These are phyloP conservation scores for Quercus lobata DNA, from an alignment of 331 rosid species.

Conservation along the genomic window DNA sequence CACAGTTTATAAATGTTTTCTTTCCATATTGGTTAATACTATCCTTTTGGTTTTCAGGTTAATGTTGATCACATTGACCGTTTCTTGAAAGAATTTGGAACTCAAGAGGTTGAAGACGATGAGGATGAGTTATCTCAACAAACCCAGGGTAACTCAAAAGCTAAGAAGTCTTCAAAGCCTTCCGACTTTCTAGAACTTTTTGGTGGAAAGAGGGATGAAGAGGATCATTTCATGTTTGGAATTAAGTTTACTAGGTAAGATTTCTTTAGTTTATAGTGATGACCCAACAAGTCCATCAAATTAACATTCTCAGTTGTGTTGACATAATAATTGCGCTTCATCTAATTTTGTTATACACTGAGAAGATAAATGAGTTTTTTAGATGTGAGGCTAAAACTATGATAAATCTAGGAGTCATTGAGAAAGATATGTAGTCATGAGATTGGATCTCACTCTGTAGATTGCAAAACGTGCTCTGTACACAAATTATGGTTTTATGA, in stretches of 20 bases:
- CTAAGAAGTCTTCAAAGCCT: slow-evolving; percentile 58
- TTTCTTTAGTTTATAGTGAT: slow-evolving; percentile 8
- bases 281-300: neutral
- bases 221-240: slow-evolving; percentile 89
- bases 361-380: neutral
- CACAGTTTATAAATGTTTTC: neutral
- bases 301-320: neutral
- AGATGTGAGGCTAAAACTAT: neutral
- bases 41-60: slow-evolving; percentile 39
- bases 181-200: slow-evolving; percentile 73
- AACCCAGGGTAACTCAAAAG: slow-evolving; percentile 29
- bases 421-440: neutral
- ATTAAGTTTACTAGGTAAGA: slow-evolving; percentile 80
- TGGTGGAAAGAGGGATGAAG: slow-evolving; percentile 57
- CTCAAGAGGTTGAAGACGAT: slow-evolving; percentile 41
- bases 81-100: slow-evolving; percentile 66
- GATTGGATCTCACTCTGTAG: too few species aligned
- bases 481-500: neutral
- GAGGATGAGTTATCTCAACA: slow-evolving; percentile 21
- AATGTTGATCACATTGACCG: slow-evolving; percentile 81
- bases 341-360: neutral
- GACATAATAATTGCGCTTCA: neutral
- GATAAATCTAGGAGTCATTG: neutral
- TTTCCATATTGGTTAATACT: neutral
- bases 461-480: too few species aligned